A percentile compares a stretch with the other conserved stretches of the same genome.
phyloP scores from a whole-genome alignment of 2,329 filamentous ascomycete genomes.

The Cytospora chrysosperma region DNA sequence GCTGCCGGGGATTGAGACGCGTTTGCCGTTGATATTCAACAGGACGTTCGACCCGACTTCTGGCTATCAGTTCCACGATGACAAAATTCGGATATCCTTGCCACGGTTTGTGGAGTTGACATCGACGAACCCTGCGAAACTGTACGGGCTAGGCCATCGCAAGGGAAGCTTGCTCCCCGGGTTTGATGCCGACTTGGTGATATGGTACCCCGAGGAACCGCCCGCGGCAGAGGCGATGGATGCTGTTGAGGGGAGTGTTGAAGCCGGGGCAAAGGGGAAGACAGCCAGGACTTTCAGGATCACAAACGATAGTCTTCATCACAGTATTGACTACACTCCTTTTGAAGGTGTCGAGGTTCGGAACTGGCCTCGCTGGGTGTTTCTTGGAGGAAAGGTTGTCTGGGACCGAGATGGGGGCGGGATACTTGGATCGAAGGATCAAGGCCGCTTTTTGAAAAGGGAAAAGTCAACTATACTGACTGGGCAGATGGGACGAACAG shows the following conservation, averaged over 20 bases:
- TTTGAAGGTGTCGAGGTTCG: constrained; percentile 56
- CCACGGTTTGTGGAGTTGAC: constrained; percentile 56
- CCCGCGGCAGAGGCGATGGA: background rate
- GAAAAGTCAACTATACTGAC: constrained; percentile 21
- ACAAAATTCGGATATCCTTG: constrained; percentile 38
- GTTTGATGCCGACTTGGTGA: constrained; percentile 55
- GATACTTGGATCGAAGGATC: constrained; percentile 46
- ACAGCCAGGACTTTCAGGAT: constrained; percentile 37
- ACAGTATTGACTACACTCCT: constrained; percentile 62
- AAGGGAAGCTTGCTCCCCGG: constrained; percentile 53
- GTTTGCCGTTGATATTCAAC: constrained; percentile 46
- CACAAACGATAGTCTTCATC: constrained; percentile 55
- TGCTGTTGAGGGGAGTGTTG: too few species aligned
- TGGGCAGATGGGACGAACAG: constrained; percentile 20
- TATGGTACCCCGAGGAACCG: constrained; percentile 52
- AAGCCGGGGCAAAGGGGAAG: background rate
- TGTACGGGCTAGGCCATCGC: constrained; percentile 53
- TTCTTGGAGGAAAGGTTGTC: constrained; percentile 57
- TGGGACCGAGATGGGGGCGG: constrained; percentile 57
- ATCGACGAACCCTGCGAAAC: constrained; percentile 53
- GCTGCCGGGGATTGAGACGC: constrained; percentile 56
- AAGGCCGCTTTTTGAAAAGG: constrained; percentile 45
- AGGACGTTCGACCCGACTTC: constrained; percentile 20
- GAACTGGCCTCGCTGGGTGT: constrained; percentile 62
- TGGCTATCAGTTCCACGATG: constrained; percentile 29